These are phyloP conservation scores for Peribolospora baueri DNA, from an alignment of 768 basidiomycete species.

Conservation along the genomic window DNA sequence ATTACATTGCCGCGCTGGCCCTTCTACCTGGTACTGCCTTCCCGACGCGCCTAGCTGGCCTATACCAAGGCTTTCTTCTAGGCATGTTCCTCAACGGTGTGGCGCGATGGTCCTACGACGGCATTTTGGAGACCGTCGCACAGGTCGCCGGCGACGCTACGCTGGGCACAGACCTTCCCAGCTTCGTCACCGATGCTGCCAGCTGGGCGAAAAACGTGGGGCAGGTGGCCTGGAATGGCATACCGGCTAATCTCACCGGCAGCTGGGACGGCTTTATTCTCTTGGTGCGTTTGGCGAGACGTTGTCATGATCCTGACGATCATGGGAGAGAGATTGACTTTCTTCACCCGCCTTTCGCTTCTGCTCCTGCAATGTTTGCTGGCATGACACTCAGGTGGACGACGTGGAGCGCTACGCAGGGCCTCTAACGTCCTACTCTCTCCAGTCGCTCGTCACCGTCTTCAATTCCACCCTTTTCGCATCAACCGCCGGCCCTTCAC, in stretches of 20 bases:
- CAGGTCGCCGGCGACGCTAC: constrained; percentile 52
- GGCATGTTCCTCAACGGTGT: constrained; percentile 56
- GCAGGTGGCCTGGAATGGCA: constrained; percentile 30
- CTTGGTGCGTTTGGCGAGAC: constrained; percentile 23
- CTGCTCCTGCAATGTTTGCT: too few relatives aligned
- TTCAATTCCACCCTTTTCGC: too few relatives aligned
- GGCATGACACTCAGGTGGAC: constrained; percentile 21
- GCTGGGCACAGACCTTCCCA: constrained; percentile 41
- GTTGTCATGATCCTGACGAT: not conserved
- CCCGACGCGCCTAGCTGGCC: constrained; percentile 50
- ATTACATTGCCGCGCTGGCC: constrained; percentile 48
- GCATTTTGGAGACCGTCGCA: constrained; percentile 47
- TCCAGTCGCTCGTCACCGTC: constrained; percentile 36
- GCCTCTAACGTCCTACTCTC: constrained; percentile 39
- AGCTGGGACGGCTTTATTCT: constrained; percentile 56
- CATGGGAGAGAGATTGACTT: not conserved
- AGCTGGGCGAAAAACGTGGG: constrained; percentile 28
- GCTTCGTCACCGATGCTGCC: constrained; percentile 49
- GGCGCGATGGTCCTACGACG: constrained; percentile 54
- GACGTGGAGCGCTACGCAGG: constrained; percentile 64
- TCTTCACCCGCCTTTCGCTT: not conserved
- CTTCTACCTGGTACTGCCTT: constrained; percentile 57
- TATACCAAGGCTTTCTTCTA: constrained; percentile 57
- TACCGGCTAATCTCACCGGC: constrained; percentile 20
- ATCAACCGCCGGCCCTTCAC: too few relatives aligned